Percentiles rank a stretch among this genome's conserved stretches.
Evolutionary conservation across 2,329 filamentous ascomycete species (phyloP).

Genomic region (Penicillium sp.): DNA sequence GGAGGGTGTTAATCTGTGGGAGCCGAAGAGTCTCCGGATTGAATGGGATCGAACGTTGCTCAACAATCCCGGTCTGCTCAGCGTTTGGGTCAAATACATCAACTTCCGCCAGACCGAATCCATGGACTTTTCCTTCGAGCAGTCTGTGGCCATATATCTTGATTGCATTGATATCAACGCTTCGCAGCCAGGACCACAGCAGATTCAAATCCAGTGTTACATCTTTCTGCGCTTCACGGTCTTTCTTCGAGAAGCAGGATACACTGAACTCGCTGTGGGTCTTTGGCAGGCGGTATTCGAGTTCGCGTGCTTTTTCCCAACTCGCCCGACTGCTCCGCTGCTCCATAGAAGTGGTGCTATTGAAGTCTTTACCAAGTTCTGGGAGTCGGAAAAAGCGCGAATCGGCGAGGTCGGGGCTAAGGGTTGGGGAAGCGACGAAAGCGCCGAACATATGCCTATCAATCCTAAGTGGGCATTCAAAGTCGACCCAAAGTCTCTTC

Average conservation of each 20-base stretch:
- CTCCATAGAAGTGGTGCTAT: no score
- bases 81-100: constrained; percentile 67
- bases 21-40: constrained; percentile 49
- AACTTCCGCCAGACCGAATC: constrained; percentile 66
- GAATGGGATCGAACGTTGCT: constrained; percentile 55
- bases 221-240: constrained; percentile 67
- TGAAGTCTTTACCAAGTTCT: constrained; percentile 72
- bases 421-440: constrained; percentile 55
- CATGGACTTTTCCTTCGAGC: constrained; percentile 61
- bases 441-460: constrained; percentile 32
- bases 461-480: constrained; percentile 19
- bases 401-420: constrained; percentile 66
- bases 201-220: constrained; percentile 52
- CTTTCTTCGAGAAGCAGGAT: constrained; percentile 71
- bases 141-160: constrained; percentile 55
- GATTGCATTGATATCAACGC: constrained; percentile 49
- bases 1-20: constrained; percentile 71
- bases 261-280: constrained; percentile 66
- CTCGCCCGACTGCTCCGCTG: constrained; percentile 19
- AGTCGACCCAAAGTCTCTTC: constrained; percentile 28
- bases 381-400: constrained; percentile 76
- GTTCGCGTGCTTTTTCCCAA: constrained; percentile 57
- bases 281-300: constrained; percentile 82
- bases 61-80: constrained; percentile 52
- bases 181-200: background rate